Evolutionary conservation across 345 rosid species (phyloP), one percentile per base, ranked within the genome.

Genomic region (Microthlaspi erraticum): DNA sequence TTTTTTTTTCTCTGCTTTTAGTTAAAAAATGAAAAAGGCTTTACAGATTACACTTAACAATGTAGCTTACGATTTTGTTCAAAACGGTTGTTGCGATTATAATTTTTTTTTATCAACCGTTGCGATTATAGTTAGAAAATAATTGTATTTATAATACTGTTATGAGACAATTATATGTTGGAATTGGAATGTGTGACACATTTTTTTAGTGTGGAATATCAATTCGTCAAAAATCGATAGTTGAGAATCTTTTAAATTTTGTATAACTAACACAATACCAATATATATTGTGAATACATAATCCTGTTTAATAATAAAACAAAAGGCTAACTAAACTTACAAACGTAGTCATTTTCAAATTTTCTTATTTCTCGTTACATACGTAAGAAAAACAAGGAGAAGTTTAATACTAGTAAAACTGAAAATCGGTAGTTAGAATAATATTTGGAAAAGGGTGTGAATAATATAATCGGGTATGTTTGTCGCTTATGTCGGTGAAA

Each of bases 401-500:
- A 45, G 18, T 45, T 45, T 5, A 8, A 45, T 45, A 26, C 29
- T 26, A 8, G 51, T 45, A 10, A 17, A 44, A 45, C 14, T 44
- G 23, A 5, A 45, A 44, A 16, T 7, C 2, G 1, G 9, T 3
- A 2, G 5, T 44, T 44, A 44, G 10, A 17, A 16, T 16, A 44
- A 7, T 7, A 44, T 26, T 26, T 26, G 29, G 29, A 26, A 5
- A 26, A 26, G 29, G 29, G 29, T 26, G 29, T n/a, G n/a, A n/a
- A n/a, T n/a, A n/a, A n/a, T n/a, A 26, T 26, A 26, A 26, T 23
- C 4, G 3, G 9, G 44, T 43, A 26, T 26, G 66, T 38, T 46
- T 14, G 43, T 68, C 54, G n/a, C 6, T 26, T 11, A 7, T 68
- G 66, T 69, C 66, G 73, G 74, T 59, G 66, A 37, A 29, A 70